Conservation (phyloP, 2,329 filamentous ascomycete genomes). For the Xylogone sp. region DNA sequence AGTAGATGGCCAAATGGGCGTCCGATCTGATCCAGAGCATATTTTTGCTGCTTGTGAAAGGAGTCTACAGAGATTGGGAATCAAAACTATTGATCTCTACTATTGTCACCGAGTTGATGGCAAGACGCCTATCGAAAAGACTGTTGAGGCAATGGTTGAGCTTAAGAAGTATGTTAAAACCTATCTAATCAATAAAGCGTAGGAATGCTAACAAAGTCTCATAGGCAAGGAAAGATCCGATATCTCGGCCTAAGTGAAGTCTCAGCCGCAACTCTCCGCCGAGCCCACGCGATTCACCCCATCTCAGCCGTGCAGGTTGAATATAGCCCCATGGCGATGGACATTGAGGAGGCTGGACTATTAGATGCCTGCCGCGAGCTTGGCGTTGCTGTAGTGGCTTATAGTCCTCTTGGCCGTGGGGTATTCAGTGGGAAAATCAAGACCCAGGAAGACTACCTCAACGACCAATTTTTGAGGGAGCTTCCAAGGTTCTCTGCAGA, state of each 20-base stretch:
- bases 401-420: constrained; percentile 24
- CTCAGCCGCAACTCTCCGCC: constrained; percentile 40
- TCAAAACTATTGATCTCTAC: constrained; percentile 51
- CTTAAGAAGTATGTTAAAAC: constrained; percentile 26
- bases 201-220: background rate
- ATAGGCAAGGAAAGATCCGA: constrained; percentile 41
- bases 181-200: background rate
- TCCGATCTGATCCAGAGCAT: constrained; percentile 37
- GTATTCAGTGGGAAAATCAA: constrained; percentile 26
- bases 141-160: constrained; percentile 42
- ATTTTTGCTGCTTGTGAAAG: constrained; percentile 33
- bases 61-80: constrained; percentile 42
- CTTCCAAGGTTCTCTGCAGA: constrained; percentile 14
- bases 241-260: constrained; percentile 44
- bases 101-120: constrained; percentile 49
- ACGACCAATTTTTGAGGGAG: constrained; percentile 9
- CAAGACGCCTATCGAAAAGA: constrained; percentile 45
- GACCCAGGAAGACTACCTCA: constrained; percentile 40
- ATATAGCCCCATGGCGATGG: constrained; percentile 44
- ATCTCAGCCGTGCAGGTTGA: constrained; percentile 47
- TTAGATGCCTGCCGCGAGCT: constrained; percentile 51
- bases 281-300: constrained; percentile 41
- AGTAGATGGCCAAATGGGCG: constrained; percentile 12
- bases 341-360: constrained; percentile 44
- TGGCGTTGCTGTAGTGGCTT: constrained; percentile 50